Conservation (phyloP, 108 stramenopile species). For the Nannochloropsis gaditana region DNA sequence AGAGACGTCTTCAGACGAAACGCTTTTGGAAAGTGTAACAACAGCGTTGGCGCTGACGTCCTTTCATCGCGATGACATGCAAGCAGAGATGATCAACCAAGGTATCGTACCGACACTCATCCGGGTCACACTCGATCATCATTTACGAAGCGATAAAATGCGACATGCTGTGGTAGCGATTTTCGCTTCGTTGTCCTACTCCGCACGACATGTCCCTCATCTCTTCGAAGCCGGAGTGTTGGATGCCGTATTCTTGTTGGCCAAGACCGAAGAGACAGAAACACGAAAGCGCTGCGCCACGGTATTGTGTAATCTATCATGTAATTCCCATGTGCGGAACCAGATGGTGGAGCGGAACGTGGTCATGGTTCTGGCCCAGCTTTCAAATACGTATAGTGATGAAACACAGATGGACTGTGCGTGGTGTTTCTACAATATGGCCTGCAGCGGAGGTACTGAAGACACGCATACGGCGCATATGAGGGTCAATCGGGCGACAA, state of each 20-base stretch:
- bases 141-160: neutral
- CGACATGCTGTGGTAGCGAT: neutral
- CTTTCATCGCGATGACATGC: neutral
- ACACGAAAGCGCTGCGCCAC: constrained; percentile 13
- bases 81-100: constrained; percentile 20
- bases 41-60: constrained; percentile 9
- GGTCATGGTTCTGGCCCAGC: constrained; percentile 39
- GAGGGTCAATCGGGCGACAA: neutral
- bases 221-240: neutral
- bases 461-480: neutral
- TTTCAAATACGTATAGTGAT: constrained; percentile 44
- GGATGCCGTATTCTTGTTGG: constrained; percentile 5
- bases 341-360: constrained; percentile 38
- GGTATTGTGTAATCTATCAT: neutral
- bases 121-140: neutral
- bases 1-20: neutral
- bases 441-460: constrained; percentile 41
- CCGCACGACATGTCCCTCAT: constrained; percentile 14
- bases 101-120: neutral
- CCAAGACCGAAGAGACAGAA: neutral
- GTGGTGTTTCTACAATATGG: constrained; percentile 41
- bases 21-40: neutral
- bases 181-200: neutral
- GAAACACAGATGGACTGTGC: constrained; percentile 48
- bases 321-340: neutral